Base-by-base conservation (phyloP, 495 filamentous ascomycete genomes). In the Neurospora tetraspora region DNA sequence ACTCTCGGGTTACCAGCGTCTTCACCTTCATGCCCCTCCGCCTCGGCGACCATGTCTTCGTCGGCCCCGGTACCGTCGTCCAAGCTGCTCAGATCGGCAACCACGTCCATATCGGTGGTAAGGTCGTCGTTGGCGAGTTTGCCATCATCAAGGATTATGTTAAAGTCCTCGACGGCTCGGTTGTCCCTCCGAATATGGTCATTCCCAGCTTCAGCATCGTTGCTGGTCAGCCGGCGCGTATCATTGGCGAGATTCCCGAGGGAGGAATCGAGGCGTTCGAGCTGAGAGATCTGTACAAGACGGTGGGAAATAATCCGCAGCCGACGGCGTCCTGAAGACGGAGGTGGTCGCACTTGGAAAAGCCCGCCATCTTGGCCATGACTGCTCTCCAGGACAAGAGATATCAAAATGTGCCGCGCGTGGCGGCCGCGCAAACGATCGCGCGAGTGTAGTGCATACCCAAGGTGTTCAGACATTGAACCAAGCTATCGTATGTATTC, bases 101-200 rank as follows among this genome's bases (percentile, higher is more conserved):
- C 69, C 93, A 97, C 82, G 94, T 97, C 7, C 86, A 92, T 76
- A 91, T 99, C 76, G 94, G 92, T 23, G 85, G 85, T 23, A 87
- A 88, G 47, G 89, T 88, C 39, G 91, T 92, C 6, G 81, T 99
- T 47, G 92, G 93, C 71, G 91, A 92, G 77, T 93, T 97, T 79
- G 89, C 89, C 43, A 94, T 98, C 45, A 87, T 99, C 75, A 97
- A 97, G 81, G 95, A 98, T 78, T 93, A 91, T 80, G 91, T 93
- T 40, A 89, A 89, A 74, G 90, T 99, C 70, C 83, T 98, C 72
- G 92, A 96, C 74, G 91, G 91, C 12, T 88, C 90, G 6, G 90
- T 97, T 61, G 87, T 99, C 20, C 92, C 96, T 9, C 85, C 89
- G 18, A 91, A 92, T 71, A 97, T 96, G 90, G 93, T 98, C 14